These are phyloP conservation scores for Bjerkandera adusta DNA, from an alignment of 1,284 basidiomycete species.

Conservation along the genomic window DNA sequence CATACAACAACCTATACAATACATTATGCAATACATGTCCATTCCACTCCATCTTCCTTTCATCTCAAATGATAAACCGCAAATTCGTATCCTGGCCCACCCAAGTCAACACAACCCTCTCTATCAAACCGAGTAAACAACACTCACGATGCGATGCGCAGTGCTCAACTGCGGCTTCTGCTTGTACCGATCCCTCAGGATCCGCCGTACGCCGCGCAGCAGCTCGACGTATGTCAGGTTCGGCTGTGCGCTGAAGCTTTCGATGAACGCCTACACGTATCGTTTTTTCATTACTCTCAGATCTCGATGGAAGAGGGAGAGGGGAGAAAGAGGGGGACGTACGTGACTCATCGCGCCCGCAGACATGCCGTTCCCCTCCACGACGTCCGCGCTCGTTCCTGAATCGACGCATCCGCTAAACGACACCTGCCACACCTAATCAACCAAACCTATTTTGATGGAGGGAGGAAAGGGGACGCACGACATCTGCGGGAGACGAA, in stretches of 20 bases:
- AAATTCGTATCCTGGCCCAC: constrained; percentile 31
- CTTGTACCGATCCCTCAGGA: constrained; percentile 61
- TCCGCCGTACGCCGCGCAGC: constrained; percentile 62
- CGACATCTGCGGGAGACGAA: constrained; percentile 50
- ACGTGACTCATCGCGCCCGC: constrained; percentile 89
- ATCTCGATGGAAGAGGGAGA: background rate
- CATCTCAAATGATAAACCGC: constrained; percentile 31
- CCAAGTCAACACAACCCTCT: background rate
- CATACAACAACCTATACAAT: background rate
- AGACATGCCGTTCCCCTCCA: constrained; percentile 75
- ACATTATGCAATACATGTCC: background rate
- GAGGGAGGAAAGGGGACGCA: constrained; percentile 26
- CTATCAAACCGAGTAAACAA: background rate
- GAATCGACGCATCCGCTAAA: constrained; percentile 95
- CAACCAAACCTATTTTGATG: background rate
- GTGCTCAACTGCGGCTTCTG: constrained; percentile 82
- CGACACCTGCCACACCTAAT: constrained; percentile 46
- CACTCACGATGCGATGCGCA: constrained; percentile 66
- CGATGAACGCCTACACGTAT: constrained; percentile 62
- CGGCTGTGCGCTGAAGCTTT: constrained; percentile 58
- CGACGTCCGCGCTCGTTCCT: constrained; percentile 93
- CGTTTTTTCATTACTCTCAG: background rate
- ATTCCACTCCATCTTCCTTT: background rate
- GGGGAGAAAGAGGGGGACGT: constrained; percentile 26
- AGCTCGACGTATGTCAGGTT: constrained; percentile 76